Conservation (phyloP, 768 basidiomycete genomes). For the Serendipita indica region DNA sequence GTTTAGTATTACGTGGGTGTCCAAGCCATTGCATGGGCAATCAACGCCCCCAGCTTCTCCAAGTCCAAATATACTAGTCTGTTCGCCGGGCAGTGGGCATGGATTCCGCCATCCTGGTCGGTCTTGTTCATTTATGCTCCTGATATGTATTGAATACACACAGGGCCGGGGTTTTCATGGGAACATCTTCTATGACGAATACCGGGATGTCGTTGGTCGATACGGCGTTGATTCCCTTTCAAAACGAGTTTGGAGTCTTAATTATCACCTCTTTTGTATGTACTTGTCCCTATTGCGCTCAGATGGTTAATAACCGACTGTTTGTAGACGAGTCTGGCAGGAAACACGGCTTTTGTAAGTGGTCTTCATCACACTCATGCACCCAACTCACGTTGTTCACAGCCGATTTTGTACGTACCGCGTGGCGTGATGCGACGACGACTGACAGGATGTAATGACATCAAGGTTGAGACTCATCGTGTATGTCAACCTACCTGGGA, state of each 20-base stretch:
- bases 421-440: neutral
- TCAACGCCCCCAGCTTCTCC: conserved; percentile 72
- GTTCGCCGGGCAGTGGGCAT: conserved; percentile 19
- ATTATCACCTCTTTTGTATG: neutral
- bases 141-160: neutral
- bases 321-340: conserved; percentile 54
- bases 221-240: conserved; percentile 83
- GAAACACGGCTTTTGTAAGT: conserved; percentile 88
- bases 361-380: neutral
- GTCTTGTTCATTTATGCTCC: conserved; percentile 10
- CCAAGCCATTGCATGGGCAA: conserved; percentile 53
- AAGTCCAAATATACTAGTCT: conserved; percentile 28
- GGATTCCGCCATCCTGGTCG: conserved; percentile 55
- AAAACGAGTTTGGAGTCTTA: conserved; percentile 34
- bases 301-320: conserved; percentile 55
- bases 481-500: neutral
- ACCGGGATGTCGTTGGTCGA: conserved; percentile 80
- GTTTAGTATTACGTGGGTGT: conserved; percentile 59
- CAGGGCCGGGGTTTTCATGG: conserved; percentile 46
- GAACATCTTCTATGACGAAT: conserved; percentile 77
- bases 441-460: neutral
- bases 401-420: conserved; percentile 73
- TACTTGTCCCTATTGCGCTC: neutral
- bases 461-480: neutral
- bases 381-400: conserved; percentile 9